These are phyloP conservation scores for Diplocarpon rosae DNA, from an alignment of 2,329 filamentous ascomycete genomes.

Conservation along the genomic window DNA sequence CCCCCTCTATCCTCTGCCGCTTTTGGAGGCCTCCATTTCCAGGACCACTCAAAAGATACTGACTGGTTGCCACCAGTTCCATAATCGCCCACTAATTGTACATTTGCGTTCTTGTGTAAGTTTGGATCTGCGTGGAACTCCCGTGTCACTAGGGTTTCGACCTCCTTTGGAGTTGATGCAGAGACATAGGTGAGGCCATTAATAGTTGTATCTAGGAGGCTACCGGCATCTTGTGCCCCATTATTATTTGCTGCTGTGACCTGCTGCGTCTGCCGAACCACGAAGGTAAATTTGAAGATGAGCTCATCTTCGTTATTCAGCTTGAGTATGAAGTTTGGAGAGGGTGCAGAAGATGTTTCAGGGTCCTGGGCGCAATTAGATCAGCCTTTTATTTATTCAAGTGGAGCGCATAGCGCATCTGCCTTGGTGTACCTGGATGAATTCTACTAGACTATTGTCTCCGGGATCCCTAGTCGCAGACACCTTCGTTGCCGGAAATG, in stretches of 20 bases:
- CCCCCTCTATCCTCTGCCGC: constrained; percentile 68
- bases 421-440: constrained; percentile 60
- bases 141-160: constrained; percentile 86
- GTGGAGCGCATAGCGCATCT: neutral
- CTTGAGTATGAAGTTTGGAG: constrained; percentile 73
- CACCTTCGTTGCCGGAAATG: constrained; percentile 74
- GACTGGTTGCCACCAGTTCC: constrained; percentile 72
- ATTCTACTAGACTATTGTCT: constrained; percentile 74
- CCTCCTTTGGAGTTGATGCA: constrained; percentile 72
- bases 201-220: constrained; percentile 60
- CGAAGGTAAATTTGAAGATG: constrained; percentile 84
- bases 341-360: constrained; percentile 39
- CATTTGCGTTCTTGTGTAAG: constrained; percentile 92
- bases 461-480: constrained; percentile 58
- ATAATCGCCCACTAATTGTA: constrained; percentile 89
- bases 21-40: constrained; percentile 94
- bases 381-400: constrained; percentile 6
- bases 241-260: constrained; percentile 32
- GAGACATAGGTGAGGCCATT: constrained; percentile 88
- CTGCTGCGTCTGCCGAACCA: constrained; percentile 48
- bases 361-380: constrained; percentile 51
- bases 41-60: constrained; percentile 86
- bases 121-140: constrained; percentile 98
- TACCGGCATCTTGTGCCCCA: constrained; percentile 38
- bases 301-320: constrained; percentile 86